Base-by-base conservation (phyloP, 192 early-diverging fungal species). In the Coemansia sp. region DNA sequence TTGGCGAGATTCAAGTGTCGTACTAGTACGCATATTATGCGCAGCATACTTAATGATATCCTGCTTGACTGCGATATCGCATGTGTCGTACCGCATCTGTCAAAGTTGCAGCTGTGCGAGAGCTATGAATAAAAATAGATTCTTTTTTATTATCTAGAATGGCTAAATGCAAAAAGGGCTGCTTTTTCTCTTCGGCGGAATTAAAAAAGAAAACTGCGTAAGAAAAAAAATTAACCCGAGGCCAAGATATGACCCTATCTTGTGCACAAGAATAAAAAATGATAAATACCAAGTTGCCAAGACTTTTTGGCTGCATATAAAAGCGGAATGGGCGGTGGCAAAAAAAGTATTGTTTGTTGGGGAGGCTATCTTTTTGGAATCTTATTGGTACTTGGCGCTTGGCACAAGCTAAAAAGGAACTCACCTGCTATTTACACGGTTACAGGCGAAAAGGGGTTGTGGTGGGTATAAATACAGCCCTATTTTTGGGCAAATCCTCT, bases 31-130 rank as follows among this genome's bases (percentile, higher is more conserved):
- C 34, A 50, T 5, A 22, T 40, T 8, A 16, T 78, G 66, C 76
- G 76, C 24, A 62, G 16, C 36, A 43, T 68, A 1, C 66, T 79
- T 27, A 24, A 29, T 11, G 62, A 34, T 38, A 47, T 69, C 9
- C 34, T 70, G 47, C 13, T 41, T 31, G 49, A 53, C 38, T 9
- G 22, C 38, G 41, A 57, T 13, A 40, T 70, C 29, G 49, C 76
- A 1, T 36, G 29, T 1, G 60, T 64, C 0, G 71, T 58, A 13
- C 27, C 40, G 22, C 65, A 67, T 70, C 18, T 76, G 69, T 69
- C 61, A n/a, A 38, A 29, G 9, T 47, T 76, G 27, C 62, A 62
- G 47, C 50, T 75, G n/a, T 62, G 66, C 50, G 73, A 75, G 50
- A 62, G 67, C 24, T 75, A 75, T 36, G 62, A 68, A 22, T 74